These are phyloP conservation scores for Beauveria pseudobassiana DNA, from an alignment of 2,329 filamentous ascomycete genomes.

Conservation along the genomic window DNA sequence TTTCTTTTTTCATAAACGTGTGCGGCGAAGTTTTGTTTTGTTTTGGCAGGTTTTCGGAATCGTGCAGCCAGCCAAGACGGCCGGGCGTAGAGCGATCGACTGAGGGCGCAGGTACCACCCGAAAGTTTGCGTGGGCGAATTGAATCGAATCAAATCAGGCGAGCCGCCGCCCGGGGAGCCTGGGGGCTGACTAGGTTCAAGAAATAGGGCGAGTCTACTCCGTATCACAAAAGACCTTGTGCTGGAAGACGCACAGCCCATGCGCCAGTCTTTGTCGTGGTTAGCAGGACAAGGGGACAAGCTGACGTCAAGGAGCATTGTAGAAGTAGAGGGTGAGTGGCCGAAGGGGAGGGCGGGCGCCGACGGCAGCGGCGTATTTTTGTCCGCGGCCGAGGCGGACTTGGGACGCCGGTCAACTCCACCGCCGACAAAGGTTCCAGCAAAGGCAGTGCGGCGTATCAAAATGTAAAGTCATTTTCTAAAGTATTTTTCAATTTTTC, in stretches of 20 bases:
- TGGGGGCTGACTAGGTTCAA: not conserved
- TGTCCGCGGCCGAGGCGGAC: not conserved
- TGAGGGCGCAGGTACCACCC: not conserved
- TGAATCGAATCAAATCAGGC: not conserved
- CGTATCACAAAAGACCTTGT: not conserved
- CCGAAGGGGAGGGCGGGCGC: not conserved
- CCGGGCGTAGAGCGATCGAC: not conserved
- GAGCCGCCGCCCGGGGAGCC: not conserved
- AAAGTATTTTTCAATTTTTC: not conserved
- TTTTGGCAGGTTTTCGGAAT: not conserved
- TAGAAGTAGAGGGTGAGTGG: not conserved
- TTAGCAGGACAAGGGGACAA: not conserved
- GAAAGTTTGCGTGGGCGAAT: not conserved
- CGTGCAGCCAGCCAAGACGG: not conserved
- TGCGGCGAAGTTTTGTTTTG: not conserved
- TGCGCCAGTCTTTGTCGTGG: not conserved
- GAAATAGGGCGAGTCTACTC: not conserved
- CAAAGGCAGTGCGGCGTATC: not conserved
- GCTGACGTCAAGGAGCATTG: conserved; percentile 1
- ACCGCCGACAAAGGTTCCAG: not conserved
- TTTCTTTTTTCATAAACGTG: not conserved
- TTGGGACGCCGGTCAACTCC: not conserved
- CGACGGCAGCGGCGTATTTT: conserved; percentile 2
- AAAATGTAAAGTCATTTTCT: not conserved
- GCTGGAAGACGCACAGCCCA: not conserved